Evolutionary conservation across 1,139 yeast genomes (phyloP), one percentile per base, ranked within the genome.

Genomic region (Diutina ranongensis): DNA sequence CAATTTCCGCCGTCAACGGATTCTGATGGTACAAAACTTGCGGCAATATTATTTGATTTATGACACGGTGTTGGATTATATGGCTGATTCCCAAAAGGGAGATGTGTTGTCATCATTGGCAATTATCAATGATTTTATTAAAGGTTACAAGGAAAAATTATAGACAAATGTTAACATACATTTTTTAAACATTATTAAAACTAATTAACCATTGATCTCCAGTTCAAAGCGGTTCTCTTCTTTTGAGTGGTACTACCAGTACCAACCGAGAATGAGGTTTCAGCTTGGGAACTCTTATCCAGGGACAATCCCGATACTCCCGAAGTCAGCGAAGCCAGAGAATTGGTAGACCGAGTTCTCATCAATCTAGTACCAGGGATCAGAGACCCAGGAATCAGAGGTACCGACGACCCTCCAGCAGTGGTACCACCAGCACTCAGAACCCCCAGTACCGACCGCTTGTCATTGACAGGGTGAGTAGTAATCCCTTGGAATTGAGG

Each of bases 1-100:
- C 55, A 77, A 76, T 48, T 67, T 84, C 48, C 68, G 95, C 51
- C 69, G 75, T 49, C 94, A 84, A 57, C 66, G 95, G 46, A 69
- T 85, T 28, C 80, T 88, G 15, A 85, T 85, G 94, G 95, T 85
- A 4, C 95, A 85, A 58, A 83, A 79, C 50, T 64, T 84, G 53
- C 69, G 86, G 35, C 95, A 85, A 60, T 84, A 78, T 57, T 72
- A 78, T 38, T 69, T 84, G 48, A 79, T 89, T 54, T 85, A 85
- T 60, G 89, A 84, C 45, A 54, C 61, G 15, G 47, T 68, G 34
- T 42, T 42, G 45, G 44, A 38, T 10, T 38, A 15, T 16, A 20
- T 35, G 15, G 42, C 42, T 21, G 12, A 38, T n/a, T 21, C 32
- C 2, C 13, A 4, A 4, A 16, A 12, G n/a, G 42, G 42, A 12